Percentiles rank a stretch among this genome's conserved stretches.
phyloP scores from a whole-genome alignment of 2,329 filamentous ascomycete species.

The Hypoxylon sp. region DNA sequence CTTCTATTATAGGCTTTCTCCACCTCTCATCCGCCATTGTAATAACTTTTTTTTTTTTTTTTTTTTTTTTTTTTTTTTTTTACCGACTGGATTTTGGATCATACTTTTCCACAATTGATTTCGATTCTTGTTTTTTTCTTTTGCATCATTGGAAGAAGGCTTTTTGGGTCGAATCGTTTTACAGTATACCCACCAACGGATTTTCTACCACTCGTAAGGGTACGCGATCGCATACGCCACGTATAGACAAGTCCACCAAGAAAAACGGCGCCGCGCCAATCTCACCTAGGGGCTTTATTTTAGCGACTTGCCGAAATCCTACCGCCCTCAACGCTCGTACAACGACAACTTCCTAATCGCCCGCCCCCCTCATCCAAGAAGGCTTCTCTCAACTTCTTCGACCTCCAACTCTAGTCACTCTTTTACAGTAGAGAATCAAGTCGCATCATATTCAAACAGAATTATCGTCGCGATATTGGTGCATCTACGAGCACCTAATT shows the following conservation, averaged over 20 bases:
- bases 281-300: conserved; percentile 1
- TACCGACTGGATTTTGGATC: conserved; percentile 30
- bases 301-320: conserved; percentile 6
- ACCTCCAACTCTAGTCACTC: conserved; percentile 35
- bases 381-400: background rate
- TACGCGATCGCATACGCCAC: conserved; percentile 27
- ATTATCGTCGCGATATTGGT: too few relatives aligned
- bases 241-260: background rate
- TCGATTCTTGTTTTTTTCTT: conserved; percentile 22
- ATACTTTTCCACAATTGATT: conserved; percentile 26
- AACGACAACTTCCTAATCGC: conserved; percentile 7
- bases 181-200: conserved; percentile 2
- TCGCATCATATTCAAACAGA: conserved; percentile 15
- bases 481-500: conserved; percentile 23
- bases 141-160: conserved; percentile 3
- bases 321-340: conserved; percentile 16
- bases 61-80: conserved; percentile 12
- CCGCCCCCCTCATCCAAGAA: conserved; percentile 1
- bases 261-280: conserved; percentile 10
- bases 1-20: conserved; percentile 35
- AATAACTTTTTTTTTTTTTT: too few relatives aligned
- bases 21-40: conserved; percentile 30
- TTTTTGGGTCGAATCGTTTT: background rate
- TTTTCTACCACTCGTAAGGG: conserved; percentile 10
- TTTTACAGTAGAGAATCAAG: conserved; percentile 30